Conservation (phyloP, 2,329 filamentous ascomycete species). For the Stachybotrys chlorohalonatus region DNA sequence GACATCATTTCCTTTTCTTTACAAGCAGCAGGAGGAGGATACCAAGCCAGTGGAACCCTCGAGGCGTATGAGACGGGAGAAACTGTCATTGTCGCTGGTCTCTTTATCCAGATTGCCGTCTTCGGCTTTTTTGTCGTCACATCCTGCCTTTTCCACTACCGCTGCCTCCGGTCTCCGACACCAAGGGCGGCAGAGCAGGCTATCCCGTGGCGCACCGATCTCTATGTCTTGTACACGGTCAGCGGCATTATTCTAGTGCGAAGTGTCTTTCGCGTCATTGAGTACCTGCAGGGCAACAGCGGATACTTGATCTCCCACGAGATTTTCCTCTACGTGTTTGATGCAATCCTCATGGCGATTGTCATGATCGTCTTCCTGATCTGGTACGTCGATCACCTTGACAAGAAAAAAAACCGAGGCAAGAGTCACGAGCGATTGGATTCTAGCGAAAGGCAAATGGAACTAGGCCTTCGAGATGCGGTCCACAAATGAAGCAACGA, state of each 20-base stretch:
- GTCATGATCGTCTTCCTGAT: slow-evolving; percentile 28
- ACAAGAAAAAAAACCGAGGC: not conserved
- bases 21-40: slow-evolving; percentile 34
- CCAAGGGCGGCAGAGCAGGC: not conserved
- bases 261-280: slow-evolving; percentile 35
- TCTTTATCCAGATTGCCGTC: slow-evolving; percentile 47
- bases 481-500: no score
- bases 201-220: slow-evolving; percentile 18
- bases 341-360: slow-evolving; percentile 28
- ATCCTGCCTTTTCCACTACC: slow-evolving; percentile 32
- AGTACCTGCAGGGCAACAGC: slow-evolving; percentile 33
- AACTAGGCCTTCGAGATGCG: not conserved
- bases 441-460: not conserved
- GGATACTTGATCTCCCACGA: slow-evolving; percentile 32
- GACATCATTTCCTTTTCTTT: slow-evolving; percentile 44
- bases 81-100: slow-evolving; percentile 43
- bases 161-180: slow-evolving; percentile 9
- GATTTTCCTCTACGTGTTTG: slow-evolving; percentile 33
- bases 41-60: slow-evolving; percentile 12
- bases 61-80: slow-evolving; percentile 25
- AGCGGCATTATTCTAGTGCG: slow-evolving; percentile 33
- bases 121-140: slow-evolving; percentile 45
- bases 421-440: not conserved
- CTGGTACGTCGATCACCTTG: slow-evolving; percentile 11
- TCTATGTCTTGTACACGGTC: slow-evolving; percentile 17